Evolutionary conservation across 1,139 yeast genomes (phyloP).

Genomic region (Lodderomyces parapsilosis): DNA sequence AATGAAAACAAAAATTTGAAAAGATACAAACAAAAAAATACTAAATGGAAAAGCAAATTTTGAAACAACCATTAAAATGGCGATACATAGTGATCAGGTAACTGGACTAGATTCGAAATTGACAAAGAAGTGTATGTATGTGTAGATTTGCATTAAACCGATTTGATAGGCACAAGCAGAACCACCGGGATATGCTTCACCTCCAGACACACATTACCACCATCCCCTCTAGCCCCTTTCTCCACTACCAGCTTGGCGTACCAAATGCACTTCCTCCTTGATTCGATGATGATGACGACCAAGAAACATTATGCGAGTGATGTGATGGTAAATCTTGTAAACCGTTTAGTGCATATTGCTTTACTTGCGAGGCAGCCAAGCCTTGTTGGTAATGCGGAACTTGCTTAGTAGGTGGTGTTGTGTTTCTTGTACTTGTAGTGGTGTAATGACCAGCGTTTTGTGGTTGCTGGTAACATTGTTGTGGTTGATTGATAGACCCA

Average conservation of each 20-base stretch:
- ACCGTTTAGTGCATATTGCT: constrained; percentile 1
- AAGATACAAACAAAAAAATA: no score
- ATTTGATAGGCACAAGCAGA: no score
- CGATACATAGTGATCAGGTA: no score
- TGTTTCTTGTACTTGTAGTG: constrained; percentile 4
- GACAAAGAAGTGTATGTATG: not conserved
- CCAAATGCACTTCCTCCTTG: constrained; percentile 9
- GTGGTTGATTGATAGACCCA: constrained; percentile 10
- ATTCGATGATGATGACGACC: constrained; percentile 13
- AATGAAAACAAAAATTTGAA: no score
- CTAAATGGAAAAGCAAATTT: no score
- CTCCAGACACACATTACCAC: no score
- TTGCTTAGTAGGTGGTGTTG: constrained; percentile 10
- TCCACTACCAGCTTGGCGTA: constrained; percentile 12
- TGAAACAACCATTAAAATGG: no score
- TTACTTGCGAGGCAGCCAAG: not conserved
- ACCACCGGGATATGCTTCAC: no score
- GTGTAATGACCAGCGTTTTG: constrained; percentile 5
- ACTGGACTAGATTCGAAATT: no score
- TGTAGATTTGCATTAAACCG: not conserved
- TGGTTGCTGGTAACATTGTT: constrained; percentile 11
- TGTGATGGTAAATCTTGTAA: constrained; percentile 4
- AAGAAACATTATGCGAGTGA: constrained; percentile 12
- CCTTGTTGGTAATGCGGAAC: constrained; percentile 2
- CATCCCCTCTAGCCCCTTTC: no score